These are phyloP conservation scores for Otatea glauca DNA, from an alignment of 176 grass and related monocot species.

Conservation along the genomic window DNA sequence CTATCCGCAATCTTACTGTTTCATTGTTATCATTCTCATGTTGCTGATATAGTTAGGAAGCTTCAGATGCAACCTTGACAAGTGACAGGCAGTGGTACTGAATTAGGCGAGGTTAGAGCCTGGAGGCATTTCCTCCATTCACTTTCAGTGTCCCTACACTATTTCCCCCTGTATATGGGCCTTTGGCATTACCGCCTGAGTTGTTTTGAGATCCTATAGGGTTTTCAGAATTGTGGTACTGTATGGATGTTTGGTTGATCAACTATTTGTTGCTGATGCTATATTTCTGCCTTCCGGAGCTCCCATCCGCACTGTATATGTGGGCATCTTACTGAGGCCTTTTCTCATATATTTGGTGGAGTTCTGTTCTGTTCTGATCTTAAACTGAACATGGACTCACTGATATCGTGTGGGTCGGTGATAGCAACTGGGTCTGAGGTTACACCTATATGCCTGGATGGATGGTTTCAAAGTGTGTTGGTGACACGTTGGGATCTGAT, in stretches of 20 bases:
- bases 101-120: background rate
- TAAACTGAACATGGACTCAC: background rate
- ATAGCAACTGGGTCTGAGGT: constrained; percentile 27
- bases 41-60: constrained; percentile 50
- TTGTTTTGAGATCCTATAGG: constrained; percentile 24
- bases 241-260: constrained; percentile 33
- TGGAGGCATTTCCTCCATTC: background rate
- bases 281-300: constrained; percentile 5
- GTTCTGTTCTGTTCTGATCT: too few relatives aligned
- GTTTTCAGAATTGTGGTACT: background rate
- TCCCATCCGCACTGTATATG: background rate
- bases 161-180: constrained; percentile 20
- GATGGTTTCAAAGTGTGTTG: constrained; percentile 25
- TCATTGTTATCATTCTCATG: constrained; percentile 33
- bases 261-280: constrained; percentile 25
- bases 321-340: background rate
- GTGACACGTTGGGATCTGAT: constrained; percentile 49
- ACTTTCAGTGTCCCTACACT: background rate
- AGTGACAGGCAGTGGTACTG: constrained; percentile 31
- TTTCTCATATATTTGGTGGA: constrained; percentile 22
- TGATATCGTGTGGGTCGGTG: constrained; percentile 20
- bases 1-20: constrained; percentile 44
- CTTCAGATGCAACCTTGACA: constrained; percentile 40
- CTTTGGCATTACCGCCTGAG: constrained; percentile 13
- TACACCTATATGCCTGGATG: constrained; percentile 27